phyloP scores from a whole-genome alignment of 768 basidiomycete genomes.

The Mrakia hoshinonis region DNA sequence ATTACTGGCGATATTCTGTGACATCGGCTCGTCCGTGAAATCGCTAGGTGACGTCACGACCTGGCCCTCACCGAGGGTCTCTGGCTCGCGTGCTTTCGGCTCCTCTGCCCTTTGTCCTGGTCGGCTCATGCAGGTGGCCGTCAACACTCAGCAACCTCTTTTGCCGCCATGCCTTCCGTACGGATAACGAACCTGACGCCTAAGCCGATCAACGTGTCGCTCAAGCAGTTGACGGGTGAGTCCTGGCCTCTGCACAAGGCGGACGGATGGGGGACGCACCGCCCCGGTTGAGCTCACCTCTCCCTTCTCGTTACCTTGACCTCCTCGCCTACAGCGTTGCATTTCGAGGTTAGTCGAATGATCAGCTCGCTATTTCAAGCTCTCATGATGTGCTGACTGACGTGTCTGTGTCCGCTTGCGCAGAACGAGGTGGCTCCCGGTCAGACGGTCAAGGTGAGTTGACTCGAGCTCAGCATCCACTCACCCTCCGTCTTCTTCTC shows the following conservation, averaged over 20 bases:
- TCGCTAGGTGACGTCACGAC: too few relatives aligned
- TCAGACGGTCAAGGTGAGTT: conserved; percentile 11
- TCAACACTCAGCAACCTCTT: too few relatives aligned
- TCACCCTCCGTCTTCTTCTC: background rate
- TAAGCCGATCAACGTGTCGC: background rate
- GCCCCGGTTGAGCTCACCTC: background rate
- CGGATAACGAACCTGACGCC: conserved; percentile 12
- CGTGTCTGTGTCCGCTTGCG: too few relatives aligned
- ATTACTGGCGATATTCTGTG: too few relatives aligned
- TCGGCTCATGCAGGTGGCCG: too few relatives aligned
- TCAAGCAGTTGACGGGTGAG: conserved; percentile 24
- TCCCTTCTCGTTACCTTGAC: background rate
- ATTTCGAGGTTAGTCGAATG: conserved; percentile 26
- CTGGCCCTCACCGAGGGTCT: too few relatives aligned
- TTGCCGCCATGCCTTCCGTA: conserved; percentile 20
- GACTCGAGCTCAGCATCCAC: background rate
- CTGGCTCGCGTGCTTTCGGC: too few relatives aligned
- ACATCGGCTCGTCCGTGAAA: too few relatives aligned
- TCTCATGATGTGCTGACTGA: background rate
- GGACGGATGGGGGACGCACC: background rate
- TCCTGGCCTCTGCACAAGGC: background rate
- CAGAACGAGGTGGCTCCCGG: conserved; percentile 18
- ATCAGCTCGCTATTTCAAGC: too few relatives aligned
- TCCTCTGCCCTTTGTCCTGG: too few relatives aligned
- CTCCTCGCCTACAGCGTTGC: background rate